Evolutionary conservation across 2,329 filamentous ascomycete species (phyloP).

Genomic region (Alternaria dauci): DNA sequence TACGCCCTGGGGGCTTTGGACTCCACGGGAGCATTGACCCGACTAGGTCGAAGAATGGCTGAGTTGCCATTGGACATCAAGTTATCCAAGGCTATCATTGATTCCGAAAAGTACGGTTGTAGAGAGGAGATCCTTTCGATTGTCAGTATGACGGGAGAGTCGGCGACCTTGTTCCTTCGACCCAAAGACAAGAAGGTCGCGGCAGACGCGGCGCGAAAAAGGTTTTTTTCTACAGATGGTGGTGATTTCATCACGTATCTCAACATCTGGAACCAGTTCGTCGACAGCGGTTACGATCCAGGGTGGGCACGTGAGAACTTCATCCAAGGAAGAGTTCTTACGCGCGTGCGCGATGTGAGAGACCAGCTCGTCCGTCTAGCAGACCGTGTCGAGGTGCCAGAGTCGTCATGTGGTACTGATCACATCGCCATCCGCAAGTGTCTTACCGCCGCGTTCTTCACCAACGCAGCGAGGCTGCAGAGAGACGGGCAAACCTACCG

Average conservation of each 20-base stretch:
- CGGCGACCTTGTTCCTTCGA: conserved; percentile 87
- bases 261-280: conserved; percentile 96
- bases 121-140: conserved; percentile 92
- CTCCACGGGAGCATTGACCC: conserved; percentile 89
- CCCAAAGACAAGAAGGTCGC: conserved; percentile 96
- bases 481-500: background rate
- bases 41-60: conserved; percentile 90
- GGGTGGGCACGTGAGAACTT: conserved; percentile 95
- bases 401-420: background rate
- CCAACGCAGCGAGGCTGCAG: background rate
- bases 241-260: conserved; percentile 89
- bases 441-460: background rate
- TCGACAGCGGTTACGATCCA: conserved; percentile 85
- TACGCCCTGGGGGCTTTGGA: conserved; percentile 88
- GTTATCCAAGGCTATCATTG: conserved; percentile 87
- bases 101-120: conserved; percentile 88
- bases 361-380: conserved; percentile 71
- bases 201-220: conserved; percentile 81
- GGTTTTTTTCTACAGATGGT: conserved; percentile 66
- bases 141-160: conserved; percentile 92
- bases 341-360: conserved; percentile 86
- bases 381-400: conserved; percentile 72
- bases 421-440: background rate
- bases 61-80: conserved; percentile 94
- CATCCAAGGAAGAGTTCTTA: conserved; percentile 74